phyloP scores from a whole-genome alignment of 805 yeast genomes.

The Yarrowia yakushimensis region DNA sequence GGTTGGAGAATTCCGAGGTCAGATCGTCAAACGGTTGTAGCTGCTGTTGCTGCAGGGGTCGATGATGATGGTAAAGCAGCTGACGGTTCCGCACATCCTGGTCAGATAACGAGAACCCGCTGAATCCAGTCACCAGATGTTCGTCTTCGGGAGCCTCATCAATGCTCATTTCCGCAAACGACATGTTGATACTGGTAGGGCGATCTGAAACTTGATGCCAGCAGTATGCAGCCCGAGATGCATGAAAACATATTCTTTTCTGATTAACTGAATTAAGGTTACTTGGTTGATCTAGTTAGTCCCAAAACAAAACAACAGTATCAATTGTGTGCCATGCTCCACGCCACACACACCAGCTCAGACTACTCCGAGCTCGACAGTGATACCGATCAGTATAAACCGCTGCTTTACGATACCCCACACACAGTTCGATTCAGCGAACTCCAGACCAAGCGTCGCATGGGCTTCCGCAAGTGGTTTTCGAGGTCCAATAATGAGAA shows the following conservation, averaged over 20 bases:
- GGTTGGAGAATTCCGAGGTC: slow-evolving; percentile 3
- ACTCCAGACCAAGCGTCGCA: background rate
- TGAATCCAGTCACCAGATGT: background rate
- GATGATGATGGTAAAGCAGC: background rate
- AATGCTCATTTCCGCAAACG: slow-evolving; percentile 13
- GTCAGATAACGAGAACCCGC: slow-evolving; percentile 2
- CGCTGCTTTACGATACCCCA: slow-evolving; percentile 8
- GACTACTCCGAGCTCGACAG: slow-evolving; percentile 4
- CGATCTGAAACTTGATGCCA: background rate
- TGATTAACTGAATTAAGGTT: background rate
- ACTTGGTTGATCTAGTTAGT: background rate
- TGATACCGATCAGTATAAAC: background rate
- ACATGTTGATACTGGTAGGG: background rate
- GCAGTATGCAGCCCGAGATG: background rate
- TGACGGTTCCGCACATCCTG: background rate
- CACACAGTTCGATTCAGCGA: background rate
- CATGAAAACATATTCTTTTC: background rate
- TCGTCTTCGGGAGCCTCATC: slow-evolving; percentile 1
- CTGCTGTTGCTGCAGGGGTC: background rate
- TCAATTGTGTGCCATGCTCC: background rate
- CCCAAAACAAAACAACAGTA: background rate
- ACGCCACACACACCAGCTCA: background rate
- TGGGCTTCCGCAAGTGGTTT: slow-evolving; percentile 14
- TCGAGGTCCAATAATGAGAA: slow-evolving; percentile 3
- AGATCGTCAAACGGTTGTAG: slow-evolving; percentile 1